Evolutionary conservation across 208 protist genomes (phyloP), one percentile per base, ranked within the genome.

Genomic region (Leishmania braziliensis): DNA sequence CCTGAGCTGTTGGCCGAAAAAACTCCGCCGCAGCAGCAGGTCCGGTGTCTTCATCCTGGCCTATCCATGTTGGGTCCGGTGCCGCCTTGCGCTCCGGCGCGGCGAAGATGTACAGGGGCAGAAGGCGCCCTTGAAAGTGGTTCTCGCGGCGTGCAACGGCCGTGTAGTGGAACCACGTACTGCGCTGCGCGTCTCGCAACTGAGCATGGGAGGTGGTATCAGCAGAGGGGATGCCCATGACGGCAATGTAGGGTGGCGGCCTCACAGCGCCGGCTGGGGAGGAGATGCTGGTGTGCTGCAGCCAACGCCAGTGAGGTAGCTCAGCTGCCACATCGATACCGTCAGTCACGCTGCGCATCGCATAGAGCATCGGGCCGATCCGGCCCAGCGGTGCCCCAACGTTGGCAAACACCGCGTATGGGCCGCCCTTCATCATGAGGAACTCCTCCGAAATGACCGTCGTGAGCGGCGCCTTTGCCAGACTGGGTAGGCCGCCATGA

Each of bases 321-420:
- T 84, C 81, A n/a, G 16, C 29, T 0, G 14, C 26, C 20, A 80
- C 26, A 16, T 73, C 51, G n/a, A 84, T 50, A 23, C 54, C 81
- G 36, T 84, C 76, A 3, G 81, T 84, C 66, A 84, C 53, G 70
- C 81, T 84, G 36, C 53, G 12, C 76, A 84, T 80, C 1, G 81
- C 81, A 2, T 80, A 53, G 39, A 84, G 60, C 75, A 84, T 80
- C n/a, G 81, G 81, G 3, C 81, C 81, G 10, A 84, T 75, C 36
- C 58, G 70, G 48, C 81, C 81, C 36, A 84, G 60, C 20, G 81
- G 81, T 0, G 81, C 76, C 8, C 66, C 51, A 0, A 71, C 43
- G 26, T 77, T 80, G 10, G 77, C 77, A 23, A 80, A 74, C 43
- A 80, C 77, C 6, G 73, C 73, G 71, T 46, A 75, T 3, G n/a